These are phyloP conservation scores for Capsella rubella DNA, from an alignment of 441 rosid species.

Conservation along the genomic window DNA sequence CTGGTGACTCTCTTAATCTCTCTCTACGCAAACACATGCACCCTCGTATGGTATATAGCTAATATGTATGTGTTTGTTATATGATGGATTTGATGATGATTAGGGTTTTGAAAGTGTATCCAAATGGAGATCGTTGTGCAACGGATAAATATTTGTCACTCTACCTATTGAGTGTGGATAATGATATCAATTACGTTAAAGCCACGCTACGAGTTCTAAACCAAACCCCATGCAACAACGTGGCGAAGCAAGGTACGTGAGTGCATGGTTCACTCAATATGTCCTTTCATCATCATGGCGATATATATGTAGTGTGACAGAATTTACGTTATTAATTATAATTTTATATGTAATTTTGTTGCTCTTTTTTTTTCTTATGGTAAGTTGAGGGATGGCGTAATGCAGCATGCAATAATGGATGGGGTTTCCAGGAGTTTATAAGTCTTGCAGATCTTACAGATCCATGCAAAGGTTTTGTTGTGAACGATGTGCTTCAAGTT, in stretches of 20 bases:
- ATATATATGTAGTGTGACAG: too few species aligned
- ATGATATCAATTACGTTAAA: slow-evolving; percentile 26
- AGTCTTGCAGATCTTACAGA: slow-evolving; percentile 33
- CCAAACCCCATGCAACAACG: slow-evolving; percentile 7
- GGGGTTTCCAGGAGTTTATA: slow-evolving; percentile 36
- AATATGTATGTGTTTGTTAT: not conserved
- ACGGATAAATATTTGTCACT: slow-evolving; percentile 25
- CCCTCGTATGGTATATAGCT: not conserved
- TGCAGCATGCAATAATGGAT: slow-evolving; percentile 24
- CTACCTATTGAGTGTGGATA: slow-evolving; percentile 28
- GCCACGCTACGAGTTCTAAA: slow-evolving; percentile 32
- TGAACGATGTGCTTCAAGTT: slow-evolving; percentile 10
- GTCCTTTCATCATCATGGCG: not conserved
- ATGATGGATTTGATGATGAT: not conserved
- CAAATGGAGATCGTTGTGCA: slow-evolving; percentile 27
- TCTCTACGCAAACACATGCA: not conserved
- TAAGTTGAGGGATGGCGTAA: slow-evolving; percentile 34
- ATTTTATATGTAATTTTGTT: not conserved
- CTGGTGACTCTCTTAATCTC: slow-evolving; percentile 26
- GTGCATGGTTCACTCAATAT: not conserved
- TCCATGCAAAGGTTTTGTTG: slow-evolving; percentile 26
- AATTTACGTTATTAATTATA: too few species aligned
- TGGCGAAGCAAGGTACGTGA: slow-evolving; percentile 25
- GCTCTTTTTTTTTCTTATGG: not conserved
- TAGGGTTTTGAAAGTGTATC: slow-evolving; percentile 35